A percentile compares a stretch with the other conserved stretches of the same genome.
phyloP scores from a whole-genome alignment of 2,329 filamentous ascomycete species.

The Aspergillus hiratsukae region DNA sequence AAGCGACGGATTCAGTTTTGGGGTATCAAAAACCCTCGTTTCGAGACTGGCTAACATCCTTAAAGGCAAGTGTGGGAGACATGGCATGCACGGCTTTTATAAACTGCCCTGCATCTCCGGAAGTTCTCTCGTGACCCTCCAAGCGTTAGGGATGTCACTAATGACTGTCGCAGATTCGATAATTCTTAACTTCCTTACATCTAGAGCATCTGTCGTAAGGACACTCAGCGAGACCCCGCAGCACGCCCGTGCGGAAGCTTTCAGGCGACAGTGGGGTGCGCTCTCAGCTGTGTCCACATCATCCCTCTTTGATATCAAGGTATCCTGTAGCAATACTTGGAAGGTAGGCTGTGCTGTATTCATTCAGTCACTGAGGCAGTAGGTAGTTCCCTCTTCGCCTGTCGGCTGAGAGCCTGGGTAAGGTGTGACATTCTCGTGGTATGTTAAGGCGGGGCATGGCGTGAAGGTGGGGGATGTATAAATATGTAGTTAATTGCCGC shows the following conservation, averaged over 20 bases:
- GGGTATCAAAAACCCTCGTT: conserved; percentile 70
- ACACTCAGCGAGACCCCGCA: neutral
- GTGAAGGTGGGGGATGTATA: neutral
- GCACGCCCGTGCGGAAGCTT: neutral
- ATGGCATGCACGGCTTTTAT: conserved; percentile 92
- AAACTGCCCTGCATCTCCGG: conserved; percentile 83
- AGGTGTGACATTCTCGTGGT: too few species aligned
- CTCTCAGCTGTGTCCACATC: neutral
- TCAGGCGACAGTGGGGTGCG: neutral
- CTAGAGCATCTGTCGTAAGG: neutral
- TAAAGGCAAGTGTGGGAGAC: conserved; percentile 61
- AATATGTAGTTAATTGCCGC: neutral
- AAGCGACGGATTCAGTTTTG: conserved; percentile 96
- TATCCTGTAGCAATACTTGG: neutral
- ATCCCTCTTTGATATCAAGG: neutral
- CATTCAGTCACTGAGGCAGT: neutral
- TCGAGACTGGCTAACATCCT: conserved; percentile 77
- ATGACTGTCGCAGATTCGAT: conserved; percentile 45
- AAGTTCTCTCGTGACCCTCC: conserved; percentile 78
- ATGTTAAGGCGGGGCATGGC: neutral
- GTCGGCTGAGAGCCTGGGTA: neutral
- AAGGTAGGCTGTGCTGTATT: neutral
- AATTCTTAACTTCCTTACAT: neutral
- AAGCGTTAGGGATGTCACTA: conserved; percentile 66
- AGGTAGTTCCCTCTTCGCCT: neutral